phyloP scores from a whole-genome alignment of 1,284 basidiomycete genomes.

The Lignosus rhinocerotis region DNA sequence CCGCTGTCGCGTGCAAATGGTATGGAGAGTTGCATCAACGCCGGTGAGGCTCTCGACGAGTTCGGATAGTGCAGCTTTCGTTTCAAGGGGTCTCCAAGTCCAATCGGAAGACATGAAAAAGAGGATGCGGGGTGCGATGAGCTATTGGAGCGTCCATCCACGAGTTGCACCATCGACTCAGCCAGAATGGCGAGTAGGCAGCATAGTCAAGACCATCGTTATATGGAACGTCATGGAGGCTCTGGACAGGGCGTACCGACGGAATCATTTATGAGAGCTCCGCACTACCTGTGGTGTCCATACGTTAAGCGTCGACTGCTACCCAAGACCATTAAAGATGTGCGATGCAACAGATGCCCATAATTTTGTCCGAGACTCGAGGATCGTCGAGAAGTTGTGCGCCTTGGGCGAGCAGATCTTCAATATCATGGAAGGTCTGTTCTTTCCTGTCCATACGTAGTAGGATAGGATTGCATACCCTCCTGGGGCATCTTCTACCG shows the following conservation, averaged over 20 bases:
- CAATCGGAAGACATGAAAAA: background rate
- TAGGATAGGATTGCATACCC: slow-evolving; percentile 7
- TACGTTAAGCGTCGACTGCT: background rate
- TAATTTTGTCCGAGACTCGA: background rate
- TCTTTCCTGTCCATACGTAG: slow-evolving; percentile 1
- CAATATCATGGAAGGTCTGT: background rate
- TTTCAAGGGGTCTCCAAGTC: background rate
- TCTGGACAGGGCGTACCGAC: background rate
- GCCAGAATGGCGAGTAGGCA: background rate
- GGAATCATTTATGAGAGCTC: background rate
- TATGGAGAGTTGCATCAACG: background rate
- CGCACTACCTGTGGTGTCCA: background rate
- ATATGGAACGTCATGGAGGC: background rate
- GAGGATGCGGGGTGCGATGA: slow-evolving; percentile 2
- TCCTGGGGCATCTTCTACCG: background rate
- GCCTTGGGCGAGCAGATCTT: background rate
- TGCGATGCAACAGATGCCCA: background rate
- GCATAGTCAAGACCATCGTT: background rate
- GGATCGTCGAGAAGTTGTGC: background rate
- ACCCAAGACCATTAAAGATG: background rate
- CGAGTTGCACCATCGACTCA: background rate
- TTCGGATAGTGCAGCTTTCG: background rate
- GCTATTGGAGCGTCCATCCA: slow-evolving; percentile 4
- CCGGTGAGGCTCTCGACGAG: background rate
- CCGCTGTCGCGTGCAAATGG: background rate